A percentile compares a stretch with the other conserved stretches of the same genome.
These are phyloP conservation scores for Trichoderma gamsii DNA, from an alignment of 495 filamentous ascomycete species.

Conservation along the genomic window DNA sequence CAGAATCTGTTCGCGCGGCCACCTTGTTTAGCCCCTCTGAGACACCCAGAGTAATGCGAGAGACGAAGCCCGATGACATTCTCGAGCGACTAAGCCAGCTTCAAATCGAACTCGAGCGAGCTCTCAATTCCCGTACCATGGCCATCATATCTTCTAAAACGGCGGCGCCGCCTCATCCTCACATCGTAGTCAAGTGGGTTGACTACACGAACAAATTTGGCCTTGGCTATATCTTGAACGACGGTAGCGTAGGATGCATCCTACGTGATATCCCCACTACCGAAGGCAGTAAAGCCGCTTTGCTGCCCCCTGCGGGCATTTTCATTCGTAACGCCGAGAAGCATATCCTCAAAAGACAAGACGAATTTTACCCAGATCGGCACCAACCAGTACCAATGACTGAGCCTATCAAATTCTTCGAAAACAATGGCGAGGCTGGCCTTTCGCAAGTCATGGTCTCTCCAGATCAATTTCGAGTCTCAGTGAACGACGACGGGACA, in stretches of 20 bases:
- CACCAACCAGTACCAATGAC: slow-evolving; percentile 61
- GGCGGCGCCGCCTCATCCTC: slow-evolving; percentile 36
- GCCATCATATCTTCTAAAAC: slow-evolving; percentile 39
- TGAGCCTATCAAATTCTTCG: slow-evolving; percentile 68
- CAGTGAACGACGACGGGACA: slow-evolving; percentile 45
- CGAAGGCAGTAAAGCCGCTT: slow-evolving; percentile 44
- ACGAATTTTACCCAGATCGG: slow-evolving; percentile 50
- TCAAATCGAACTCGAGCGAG: slow-evolving; percentile 49
- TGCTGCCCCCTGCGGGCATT: slow-evolving; percentile 57
- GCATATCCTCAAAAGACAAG: slow-evolving; percentile 50
- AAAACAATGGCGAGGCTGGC: slow-evolving; percentile 62
- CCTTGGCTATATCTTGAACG: slow-evolving; percentile 76
- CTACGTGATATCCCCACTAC: slow-evolving; percentile 50
- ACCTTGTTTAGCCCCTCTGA: slow-evolving; percentile 48
- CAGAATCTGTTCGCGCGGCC: slow-evolving; percentile 8
- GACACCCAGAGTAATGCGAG: slow-evolving; percentile 40
- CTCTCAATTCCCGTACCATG: slow-evolving; percentile 49
- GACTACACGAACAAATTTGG: slow-evolving; percentile 90
- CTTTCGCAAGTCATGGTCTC: slow-evolving; percentile 57
- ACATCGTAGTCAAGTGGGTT: slow-evolving; percentile 84
- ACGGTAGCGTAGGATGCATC: slow-evolving; percentile 77
- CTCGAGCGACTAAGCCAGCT: slow-evolving; percentile 43
- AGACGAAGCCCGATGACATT: slow-evolving; percentile 47
- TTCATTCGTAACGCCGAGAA: slow-evolving; percentile 61
- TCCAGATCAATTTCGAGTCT: slow-evolving; percentile 53